A percentile compares a stretch with the other conserved stretches of the same genome.
Evolutionary conservation across 148 eudicot species (phyloP).

Genomic region (Spergularia marina): DNA sequence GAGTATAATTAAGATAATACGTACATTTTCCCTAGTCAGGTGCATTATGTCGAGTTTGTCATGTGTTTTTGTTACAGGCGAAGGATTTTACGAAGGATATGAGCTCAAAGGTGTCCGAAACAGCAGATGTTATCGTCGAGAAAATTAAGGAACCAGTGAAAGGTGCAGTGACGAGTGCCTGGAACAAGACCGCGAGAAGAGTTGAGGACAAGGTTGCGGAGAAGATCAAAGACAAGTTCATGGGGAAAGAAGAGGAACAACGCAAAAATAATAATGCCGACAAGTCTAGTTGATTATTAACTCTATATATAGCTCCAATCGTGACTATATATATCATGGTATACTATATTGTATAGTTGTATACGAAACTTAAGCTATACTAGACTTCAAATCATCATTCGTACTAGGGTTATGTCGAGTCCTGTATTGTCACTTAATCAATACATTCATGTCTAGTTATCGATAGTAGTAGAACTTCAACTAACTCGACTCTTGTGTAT

Average conservation of each 20-base stretch:
- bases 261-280: not conserved
- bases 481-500: too few species aligned
- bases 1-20: not conserved
- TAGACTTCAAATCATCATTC: too few species aligned
- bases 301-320: too few species aligned
- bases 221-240: constrained; percentile 31
- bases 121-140: constrained; percentile 20
- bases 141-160: constrained; percentile 31
- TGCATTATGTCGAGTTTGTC: not conserved
- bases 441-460: too few species aligned
- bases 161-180: constrained; percentile 24
- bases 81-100: constrained; percentile 21
- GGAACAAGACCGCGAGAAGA: constrained; percentile 24
- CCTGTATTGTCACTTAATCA: too few species aligned
- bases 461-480: too few species aligned
- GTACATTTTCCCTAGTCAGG: not conserved
- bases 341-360: too few species aligned
- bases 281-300: constrained; percentile 2
- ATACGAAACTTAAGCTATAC: too few species aligned
- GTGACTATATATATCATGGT: too few species aligned
- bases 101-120: constrained; percentile 22
- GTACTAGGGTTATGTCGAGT: too few species aligned
- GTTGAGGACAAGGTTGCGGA: constrained; percentile 37
- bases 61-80: constrained; percentile 5
- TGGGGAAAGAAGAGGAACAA: constrained; percentile 19